Conservation (phyloP, 495 filamentous ascomycete genomes). For the Trichoderma virens region DNA sequence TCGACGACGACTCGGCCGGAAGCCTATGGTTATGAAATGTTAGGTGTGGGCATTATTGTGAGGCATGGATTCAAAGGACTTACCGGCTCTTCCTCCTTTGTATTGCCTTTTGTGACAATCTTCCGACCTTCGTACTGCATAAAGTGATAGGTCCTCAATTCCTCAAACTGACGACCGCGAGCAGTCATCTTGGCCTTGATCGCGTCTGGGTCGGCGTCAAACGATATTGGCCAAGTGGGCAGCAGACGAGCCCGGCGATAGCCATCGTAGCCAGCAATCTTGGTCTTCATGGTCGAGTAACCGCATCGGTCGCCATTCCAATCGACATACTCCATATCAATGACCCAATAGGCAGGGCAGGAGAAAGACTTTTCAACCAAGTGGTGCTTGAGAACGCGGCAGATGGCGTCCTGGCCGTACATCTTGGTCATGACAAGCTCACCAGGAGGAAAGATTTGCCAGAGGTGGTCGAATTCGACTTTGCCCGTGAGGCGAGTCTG, state of each 20-base stretch:
- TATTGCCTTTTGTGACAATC: conserved; percentile 6
- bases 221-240: conserved; percentile 47
- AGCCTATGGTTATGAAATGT: conserved; percentile 17
- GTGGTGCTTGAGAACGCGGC: conserved; percentile 12
- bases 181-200: conserved; percentile 34
- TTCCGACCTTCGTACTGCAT: conserved; percentile 47
- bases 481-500: conserved; percentile 15
- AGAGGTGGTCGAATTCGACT: conserved; percentile 18
- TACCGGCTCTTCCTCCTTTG: conserved; percentile 16
- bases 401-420: conserved; percentile 12
- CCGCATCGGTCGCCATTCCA: conserved; percentile 56
- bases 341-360: no score
- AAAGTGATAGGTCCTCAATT: conserved; percentile 53
- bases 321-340: conserved; percentile 39
- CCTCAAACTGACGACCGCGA: conserved; percentile 43
- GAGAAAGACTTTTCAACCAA: no score
- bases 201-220: conserved; percentile 39
- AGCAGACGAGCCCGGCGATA: conserved; percentile 49
- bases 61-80: no score
- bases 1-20: conserved; percentile 19
- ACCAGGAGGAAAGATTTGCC: conserved; percentile 29
- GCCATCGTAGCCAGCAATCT: conserved; percentile 46
- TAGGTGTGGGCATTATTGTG: no score
- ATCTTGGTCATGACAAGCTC: conserved; percentile 19
- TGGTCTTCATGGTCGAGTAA: conserved; percentile 29